A percentile compares a stretch with the other conserved stretches of the same genome.
Evolutionary conservation across 2,329 filamentous ascomycete genomes (phyloP).

Genomic region (Fonsecaea multimorphosa): DNA sequence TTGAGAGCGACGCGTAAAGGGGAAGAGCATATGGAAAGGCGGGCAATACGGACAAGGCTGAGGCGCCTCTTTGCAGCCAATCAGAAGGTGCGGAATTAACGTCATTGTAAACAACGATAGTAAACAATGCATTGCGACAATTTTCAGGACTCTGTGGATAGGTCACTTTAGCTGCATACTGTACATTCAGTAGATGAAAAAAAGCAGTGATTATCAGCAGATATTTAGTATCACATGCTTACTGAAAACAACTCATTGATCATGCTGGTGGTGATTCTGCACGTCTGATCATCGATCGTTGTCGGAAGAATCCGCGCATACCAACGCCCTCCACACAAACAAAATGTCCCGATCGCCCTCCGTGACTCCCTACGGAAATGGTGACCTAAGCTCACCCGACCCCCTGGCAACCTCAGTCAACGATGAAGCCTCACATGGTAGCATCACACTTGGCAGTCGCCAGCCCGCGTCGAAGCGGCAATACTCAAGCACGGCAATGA

Average conservation of each 20-base stretch:
- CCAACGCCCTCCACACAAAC: neutral
- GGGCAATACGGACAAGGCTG: neutral
- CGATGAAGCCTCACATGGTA: constrained; percentile 13
- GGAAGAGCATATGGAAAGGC: neutral
- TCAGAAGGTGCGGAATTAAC: constrained; percentile 23
- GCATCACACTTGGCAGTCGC: constrained; percentile 14
- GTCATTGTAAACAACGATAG: constrained; percentile 34
- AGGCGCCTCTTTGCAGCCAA: constrained; percentile 20
- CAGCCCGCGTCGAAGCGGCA: constrained; percentile 14
- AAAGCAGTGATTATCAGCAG: neutral
- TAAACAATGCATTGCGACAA: constrained; percentile 23
- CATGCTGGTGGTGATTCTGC: neutral
- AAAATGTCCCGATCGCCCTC: constrained; percentile 29
- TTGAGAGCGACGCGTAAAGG: neutral
- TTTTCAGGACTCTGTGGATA: neutral
- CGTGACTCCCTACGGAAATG: constrained; percentile 17
- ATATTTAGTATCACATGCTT: neutral
- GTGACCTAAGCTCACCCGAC: constrained; percentile 39
- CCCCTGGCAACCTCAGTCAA: constrained; percentile 35
- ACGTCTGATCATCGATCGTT: neutral
- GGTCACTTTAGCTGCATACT: neutral
- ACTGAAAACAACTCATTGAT: neutral
- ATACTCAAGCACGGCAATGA: neutral
- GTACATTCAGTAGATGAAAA: neutral
- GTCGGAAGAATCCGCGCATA: constrained; percentile 10